phyloP scores from a whole-genome alignment of 768 basidiomycete genomes.

The Paxillus involutus region DNA sequence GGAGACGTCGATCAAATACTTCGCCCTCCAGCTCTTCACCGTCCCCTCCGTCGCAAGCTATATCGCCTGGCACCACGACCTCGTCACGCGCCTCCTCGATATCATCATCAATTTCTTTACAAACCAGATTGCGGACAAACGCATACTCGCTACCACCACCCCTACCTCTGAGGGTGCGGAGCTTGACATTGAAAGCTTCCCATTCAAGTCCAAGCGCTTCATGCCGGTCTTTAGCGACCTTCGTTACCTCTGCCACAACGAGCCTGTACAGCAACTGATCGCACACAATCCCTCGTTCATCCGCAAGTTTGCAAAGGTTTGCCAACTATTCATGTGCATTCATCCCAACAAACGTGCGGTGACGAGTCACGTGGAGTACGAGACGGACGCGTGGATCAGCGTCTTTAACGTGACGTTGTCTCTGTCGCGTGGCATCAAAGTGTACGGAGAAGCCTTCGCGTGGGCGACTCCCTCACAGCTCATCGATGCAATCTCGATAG shows the following conservation, averaged over 20 bases:
- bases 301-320: conserved; percentile 68
- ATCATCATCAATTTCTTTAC: conserved; percentile 94
- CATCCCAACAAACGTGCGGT: conserved; percentile 87
- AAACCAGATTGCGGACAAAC: conserved; percentile 77
- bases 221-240: conserved; percentile 94
- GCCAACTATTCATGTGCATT: conserved; percentile 90
- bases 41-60: conserved; percentile 83
- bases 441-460: conserved; percentile 84
- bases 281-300: conserved; percentile 67
- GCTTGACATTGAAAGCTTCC: conserved; percentile 80
- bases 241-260: conserved; percentile 79
- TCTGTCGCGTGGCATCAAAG: conserved; percentile 83
- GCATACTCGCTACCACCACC: conserved; percentile 43
- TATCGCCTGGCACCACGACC: conserved; percentile 69
- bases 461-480: conserved; percentile 57
- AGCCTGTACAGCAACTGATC: conserved; percentile 78
- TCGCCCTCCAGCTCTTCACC: conserved; percentile 90
- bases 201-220: conserved; percentile 94
- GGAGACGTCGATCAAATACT: conserved; percentile 93
- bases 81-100: conserved; percentile 74
- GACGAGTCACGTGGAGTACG: conserved; percentile 89
- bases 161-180: conserved; percentile 23
- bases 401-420: conserved; percentile 95
- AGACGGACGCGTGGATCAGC: conserved; percentile 95
- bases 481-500: conserved; percentile 62